Evolutionary conservation across 495 filamentous ascomycete species (phyloP).

Genomic region (Melanomma pulvis-pyrius): DNA sequence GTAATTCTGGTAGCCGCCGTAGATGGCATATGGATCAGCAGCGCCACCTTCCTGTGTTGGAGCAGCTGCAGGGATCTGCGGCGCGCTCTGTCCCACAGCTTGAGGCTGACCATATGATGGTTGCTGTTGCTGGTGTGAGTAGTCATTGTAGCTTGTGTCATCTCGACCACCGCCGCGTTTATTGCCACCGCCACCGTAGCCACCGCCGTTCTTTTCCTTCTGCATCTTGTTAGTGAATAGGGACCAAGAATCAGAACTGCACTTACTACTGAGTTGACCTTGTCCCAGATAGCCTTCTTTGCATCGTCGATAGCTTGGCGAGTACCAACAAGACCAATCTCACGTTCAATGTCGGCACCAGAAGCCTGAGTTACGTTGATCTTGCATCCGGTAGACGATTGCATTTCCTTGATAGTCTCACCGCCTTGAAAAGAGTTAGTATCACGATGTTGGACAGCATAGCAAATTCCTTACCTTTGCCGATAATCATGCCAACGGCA

Average conservation of each 20-base stretch:
- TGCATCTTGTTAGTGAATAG: slow-evolving; percentile 41
- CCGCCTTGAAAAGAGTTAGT: slow-evolving; percentile 53
- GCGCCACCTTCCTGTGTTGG: slow-evolving; percentile 44
- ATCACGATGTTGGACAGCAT: not conserved
- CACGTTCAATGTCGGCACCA: slow-evolving; percentile 72
- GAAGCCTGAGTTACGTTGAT: slow-evolving; percentile 81
- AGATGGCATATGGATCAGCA: slow-evolving; percentile 64
- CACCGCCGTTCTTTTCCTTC: slow-evolving; percentile 56
- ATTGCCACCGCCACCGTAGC: slow-evolving; percentile 48
- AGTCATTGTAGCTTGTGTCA: slow-evolving; percentile 45
- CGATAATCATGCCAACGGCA: slow-evolving; percentile 89
- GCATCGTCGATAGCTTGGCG: slow-evolving; percentile 71
- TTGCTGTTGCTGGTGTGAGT: slow-evolving; percentile 49
- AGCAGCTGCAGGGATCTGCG: slow-evolving; percentile 43
- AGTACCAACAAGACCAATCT: slow-evolving; percentile 77
- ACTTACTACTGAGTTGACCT: slow-evolving; percentile 81
- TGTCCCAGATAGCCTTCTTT: slow-evolving; percentile 78
- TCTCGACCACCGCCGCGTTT: slow-evolving; percentile 27
- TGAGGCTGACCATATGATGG: slow-evolving; percentile 41
- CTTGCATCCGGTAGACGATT: slow-evolving; percentile 78
- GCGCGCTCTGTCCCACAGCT: slow-evolving; percentile 33
- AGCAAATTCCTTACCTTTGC: slow-evolving; percentile 58
- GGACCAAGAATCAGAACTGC: not conserved
- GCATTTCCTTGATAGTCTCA: slow-evolving; percentile 87
- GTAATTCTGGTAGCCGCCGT: slow-evolving; percentile 67